Conservation (phyloP, 164 flowering plant species). For the Magnolia sinica region DNA sequence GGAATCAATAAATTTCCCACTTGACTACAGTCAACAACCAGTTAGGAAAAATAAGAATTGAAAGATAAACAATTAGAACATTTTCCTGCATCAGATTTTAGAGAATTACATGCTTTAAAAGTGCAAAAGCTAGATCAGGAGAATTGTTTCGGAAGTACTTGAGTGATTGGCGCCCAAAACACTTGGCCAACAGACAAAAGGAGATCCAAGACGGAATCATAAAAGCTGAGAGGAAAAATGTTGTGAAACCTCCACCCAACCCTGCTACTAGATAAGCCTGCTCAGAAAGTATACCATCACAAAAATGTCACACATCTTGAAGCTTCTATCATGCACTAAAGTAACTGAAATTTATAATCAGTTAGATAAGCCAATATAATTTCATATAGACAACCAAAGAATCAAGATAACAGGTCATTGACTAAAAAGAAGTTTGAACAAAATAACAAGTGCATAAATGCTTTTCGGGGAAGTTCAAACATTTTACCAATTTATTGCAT, state of each 20-base stretch:
- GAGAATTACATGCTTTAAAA: background rate
- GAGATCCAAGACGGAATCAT: slow-evolving; percentile 76
- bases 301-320: slow-evolving; percentile 1
- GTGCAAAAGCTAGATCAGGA: background rate
- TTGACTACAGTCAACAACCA: background rate
- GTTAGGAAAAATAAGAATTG: background rate
- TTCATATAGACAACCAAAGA: background rate
- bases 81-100: background rate
- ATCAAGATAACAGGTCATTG: background rate
- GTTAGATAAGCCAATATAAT: background rate
- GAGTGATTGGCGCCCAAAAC: slow-evolving; percentile 47
- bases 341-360: background rate
- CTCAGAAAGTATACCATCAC: slow-evolving; percentile 14
- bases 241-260: slow-evolving; percentile 85
- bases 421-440: background rate
- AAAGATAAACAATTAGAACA: background rate
- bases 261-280: slow-evolving; percentile 82
- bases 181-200: slow-evolving; percentile 36
- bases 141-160: slow-evolving; percentile 38
- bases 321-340: background rate
- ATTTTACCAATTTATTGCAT: too few species aligned
- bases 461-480: background rate
- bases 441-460: background rate
- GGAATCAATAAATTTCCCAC: background rate
- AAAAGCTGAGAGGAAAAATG: slow-evolving; percentile 46